Evolutionary conservation across 345 rosid species (phyloP), one percentile per base, ranked within the genome.

Genomic region (Eucalyptus grandis): DNA sequence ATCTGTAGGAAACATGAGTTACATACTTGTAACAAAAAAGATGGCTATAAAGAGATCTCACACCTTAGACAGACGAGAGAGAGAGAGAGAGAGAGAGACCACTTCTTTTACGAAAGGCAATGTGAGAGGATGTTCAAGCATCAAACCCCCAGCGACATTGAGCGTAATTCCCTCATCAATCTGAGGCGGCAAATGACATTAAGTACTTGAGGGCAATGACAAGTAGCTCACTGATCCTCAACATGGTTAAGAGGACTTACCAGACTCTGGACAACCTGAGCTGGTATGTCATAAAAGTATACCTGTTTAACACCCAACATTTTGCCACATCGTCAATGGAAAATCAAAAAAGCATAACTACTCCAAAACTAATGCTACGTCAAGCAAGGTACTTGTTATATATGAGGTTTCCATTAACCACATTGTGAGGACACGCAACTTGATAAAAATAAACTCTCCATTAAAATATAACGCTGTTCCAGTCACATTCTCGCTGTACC

Each of bases 141-240:
- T 96, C 90, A 97, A 92, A 31, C 97, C 99, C 49, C 99, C 99
- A 22, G 99, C 99, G 90, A 96, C 97, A 46, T 95, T 94, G 89
- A 90, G 94, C 9, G 95, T 92, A 88, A 93, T 89, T 86, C 93
- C 97, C 90, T 98, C 99, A 44, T 96, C 97, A 90, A 98, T 93
- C 99, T 96, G 91, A 82, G 30, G 87, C 40, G 17, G 17, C 37
- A 24, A 49, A 90, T 49, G 56, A 87, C 47, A 27, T 49, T 21
- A 86, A 77, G 85, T 90, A 90, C 60, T 65, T 77, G 43, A 77
- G 9, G 46, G 43, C 49, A 88, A 51, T 62, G 51, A 6, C 47
- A 26, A 62, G 5, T 21, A 82, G 50, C 47, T 54, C 47, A 37
- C 24, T 9, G 62, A 86, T 49, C 4, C 60, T 11, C 40, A 86